Conservation (phyloP, 345 rosid genomes). For the Salix purpurea region DNA sequence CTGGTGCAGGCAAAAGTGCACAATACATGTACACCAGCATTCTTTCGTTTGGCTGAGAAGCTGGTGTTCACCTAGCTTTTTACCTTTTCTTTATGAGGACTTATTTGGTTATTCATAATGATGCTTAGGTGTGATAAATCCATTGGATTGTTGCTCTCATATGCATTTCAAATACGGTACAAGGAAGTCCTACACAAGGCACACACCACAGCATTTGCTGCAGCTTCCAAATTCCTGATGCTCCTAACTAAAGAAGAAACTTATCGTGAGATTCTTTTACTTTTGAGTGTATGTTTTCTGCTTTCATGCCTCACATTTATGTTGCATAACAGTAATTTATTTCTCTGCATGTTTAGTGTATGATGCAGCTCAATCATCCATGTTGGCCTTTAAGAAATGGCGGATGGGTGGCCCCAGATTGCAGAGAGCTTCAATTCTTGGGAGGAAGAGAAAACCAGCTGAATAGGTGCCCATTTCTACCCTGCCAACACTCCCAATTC, state of each 20-base stretch:
- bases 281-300: conserved; percentile 7
- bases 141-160: conserved; percentile 59
- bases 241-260: conserved; percentile 70
- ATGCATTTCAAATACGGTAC: conserved; percentile 67
- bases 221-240: conserved; percentile 52
- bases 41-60: not conserved
- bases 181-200: conserved; percentile 77
- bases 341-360: conserved; percentile 42
- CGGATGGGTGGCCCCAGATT: conserved; percentile 81
- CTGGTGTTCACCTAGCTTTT: not conserved
- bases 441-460: conserved; percentile 62
- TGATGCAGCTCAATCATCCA: conserved; percentile 74
- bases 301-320: not conserved
- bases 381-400: conserved; percentile 75
- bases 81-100: not conserved
- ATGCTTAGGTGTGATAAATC: conserved; percentile 52
- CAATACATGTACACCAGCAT: not conserved
- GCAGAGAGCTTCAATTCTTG: conserved; percentile 79
- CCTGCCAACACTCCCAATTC: not conserved
- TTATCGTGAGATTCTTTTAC: conserved; percentile 39
- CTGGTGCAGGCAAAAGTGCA: not conserved
- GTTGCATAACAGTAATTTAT: not conserved
- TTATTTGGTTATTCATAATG: not conserved
- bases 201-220: conserved; percentile 56
- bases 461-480: conserved; percentile 24